Base-by-base conservation (phyloP, 2,329 filamentous ascomycete species). In the Pezizomycotina sp. region DNA sequence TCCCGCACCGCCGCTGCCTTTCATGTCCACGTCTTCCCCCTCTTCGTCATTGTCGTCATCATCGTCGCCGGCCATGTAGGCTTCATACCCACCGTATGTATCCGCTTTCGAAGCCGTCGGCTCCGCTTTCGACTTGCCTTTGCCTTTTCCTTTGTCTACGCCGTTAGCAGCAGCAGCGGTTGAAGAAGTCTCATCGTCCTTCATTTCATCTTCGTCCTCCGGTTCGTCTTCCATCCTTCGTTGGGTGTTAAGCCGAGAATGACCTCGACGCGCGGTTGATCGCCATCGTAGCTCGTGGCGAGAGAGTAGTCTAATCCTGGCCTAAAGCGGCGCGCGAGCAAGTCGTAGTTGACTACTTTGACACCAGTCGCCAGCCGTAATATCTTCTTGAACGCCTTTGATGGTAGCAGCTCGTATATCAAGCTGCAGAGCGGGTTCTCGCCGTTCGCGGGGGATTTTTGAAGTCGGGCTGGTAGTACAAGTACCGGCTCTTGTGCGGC, bases 401-500 rank as follows among this genome's bases (percentile, higher is more conserved):
- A 92, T 0, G 89, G 84, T 12, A 98, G 65, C 36, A 95, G 68
- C 8, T 77, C 69, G 47, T 92, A 73, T 7, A 93, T 59, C 6
- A 98, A 64, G 55, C 91, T 80, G 36, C 75, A 71, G 41, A 91
- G 66, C 0, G 80, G 68, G 9, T 68, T 69, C 32, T 62, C 57
- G 27, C 64, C 58, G 10, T 24, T 14, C 32, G 30, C 14, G 12
- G 21, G 24, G 24, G 27, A 27, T 21, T 33, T 32, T 38, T 35
- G 16, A 32, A 18, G 5, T 48, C 47, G 3, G 42, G 31, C 8
- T 82, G 73, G 42, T 80, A 68, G 58, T 89, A 98, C 2, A 92
- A 64, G 56, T 77, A 98, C 9, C 84, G 79, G 54, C 93, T 83
- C 62, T 98, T 98, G 61, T 98, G 84, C 1, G 89, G 89, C 24